Percentiles rank a stretch among this genome's conserved stretches.
These are phyloP conservation scores for Pyricularia grisea DNA, from an alignment of 2,329 filamentous ascomycete species.

Conservation along the genomic window DNA sequence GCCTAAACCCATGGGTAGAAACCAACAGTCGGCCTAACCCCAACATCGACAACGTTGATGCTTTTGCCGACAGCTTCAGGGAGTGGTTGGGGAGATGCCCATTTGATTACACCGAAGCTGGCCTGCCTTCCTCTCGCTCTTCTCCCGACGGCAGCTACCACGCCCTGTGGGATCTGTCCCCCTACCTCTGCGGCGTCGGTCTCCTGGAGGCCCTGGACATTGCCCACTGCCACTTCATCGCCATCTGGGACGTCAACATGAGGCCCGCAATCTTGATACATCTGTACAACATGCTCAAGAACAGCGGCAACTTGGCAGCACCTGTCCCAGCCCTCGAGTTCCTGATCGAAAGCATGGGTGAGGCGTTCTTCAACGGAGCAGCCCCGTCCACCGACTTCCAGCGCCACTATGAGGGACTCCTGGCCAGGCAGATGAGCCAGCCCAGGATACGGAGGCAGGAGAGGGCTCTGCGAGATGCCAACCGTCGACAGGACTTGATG, in stretches of 20 bases:
- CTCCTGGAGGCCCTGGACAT: background rate
- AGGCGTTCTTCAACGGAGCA: background rate
- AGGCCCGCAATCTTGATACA: background rate
- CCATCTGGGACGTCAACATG: background rate
- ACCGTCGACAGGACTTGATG: background rate
- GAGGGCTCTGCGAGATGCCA: background rate
- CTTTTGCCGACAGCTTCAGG: background rate
- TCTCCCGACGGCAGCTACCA: background rate
- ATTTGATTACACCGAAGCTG: background rate
- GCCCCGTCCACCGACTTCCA: background rate
- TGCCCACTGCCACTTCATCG: background rate
- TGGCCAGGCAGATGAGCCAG: background rate
- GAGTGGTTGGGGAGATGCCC: background rate
- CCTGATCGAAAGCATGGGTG: background rate
- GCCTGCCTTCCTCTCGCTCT: background rate
- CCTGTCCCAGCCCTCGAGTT: background rate
- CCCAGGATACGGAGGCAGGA: no score
- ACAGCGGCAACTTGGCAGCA: background rate
- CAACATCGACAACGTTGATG: background rate
- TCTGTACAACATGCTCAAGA: background rate
- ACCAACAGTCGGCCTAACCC: background rate
- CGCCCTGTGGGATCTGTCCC: background rate
- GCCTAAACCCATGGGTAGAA: background rate
- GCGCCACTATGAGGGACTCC: background rate
- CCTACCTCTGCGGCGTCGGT: background rate